Conservation (phyloP, 2,329 filamentous ascomycete species). For the Cyanodermella asteris region DNA sequence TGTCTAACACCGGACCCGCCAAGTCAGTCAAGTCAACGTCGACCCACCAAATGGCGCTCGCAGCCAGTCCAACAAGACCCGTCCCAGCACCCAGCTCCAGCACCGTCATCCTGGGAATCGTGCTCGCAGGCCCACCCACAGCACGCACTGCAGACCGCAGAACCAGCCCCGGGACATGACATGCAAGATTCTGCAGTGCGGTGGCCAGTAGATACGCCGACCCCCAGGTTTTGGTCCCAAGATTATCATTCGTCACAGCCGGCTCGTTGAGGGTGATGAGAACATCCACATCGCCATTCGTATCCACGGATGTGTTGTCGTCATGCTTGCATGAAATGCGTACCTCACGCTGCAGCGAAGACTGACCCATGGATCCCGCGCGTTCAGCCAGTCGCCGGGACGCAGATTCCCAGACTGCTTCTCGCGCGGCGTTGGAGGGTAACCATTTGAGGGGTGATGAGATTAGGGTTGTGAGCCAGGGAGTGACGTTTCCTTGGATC, state of each 20-base stretch:
- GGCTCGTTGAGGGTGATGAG: slow-evolving; percentile 64
- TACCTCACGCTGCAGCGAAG: not conserved
- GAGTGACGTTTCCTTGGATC: slow-evolving; percentile 4
- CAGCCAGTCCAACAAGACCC: slow-evolving; percentile 71
- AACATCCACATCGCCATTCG: slow-evolving; percentile 18
- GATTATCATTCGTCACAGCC: slow-evolving; percentile 62
- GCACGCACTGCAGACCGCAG: no score
- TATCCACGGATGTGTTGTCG: no score
- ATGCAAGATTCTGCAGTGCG: slow-evolving; percentile 31
- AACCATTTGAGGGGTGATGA: slow-evolving; percentile 23
- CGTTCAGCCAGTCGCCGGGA: slow-evolving; percentile 64
- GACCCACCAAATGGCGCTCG: slow-evolving; percentile 44
- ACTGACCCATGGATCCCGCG: slow-evolving; percentile 48
- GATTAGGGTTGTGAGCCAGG: slow-evolving; percentile 25
- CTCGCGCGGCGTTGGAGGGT: slow-evolving; percentile 2
- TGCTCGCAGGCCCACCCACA: no score
- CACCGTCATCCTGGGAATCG: slow-evolving; percentile 13
- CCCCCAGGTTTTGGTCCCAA: slow-evolving; percentile 91
- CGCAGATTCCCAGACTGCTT: slow-evolving; percentile 49
- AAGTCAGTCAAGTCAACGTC: slow-evolving; percentile 62
- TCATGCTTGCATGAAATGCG: slow-evolving; percentile 6
- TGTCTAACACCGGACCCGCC: no score
- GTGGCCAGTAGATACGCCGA: slow-evolving; percentile 70
- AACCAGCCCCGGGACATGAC: slow-evolving; percentile 16
- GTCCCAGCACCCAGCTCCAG: slow-evolving; percentile 82